Percentiles rank a stretch among this genome's conserved stretches.
Conservation (phyloP, 2,329 filamentous ascomycete genomes). For the Diplodia mutila region DNA sequence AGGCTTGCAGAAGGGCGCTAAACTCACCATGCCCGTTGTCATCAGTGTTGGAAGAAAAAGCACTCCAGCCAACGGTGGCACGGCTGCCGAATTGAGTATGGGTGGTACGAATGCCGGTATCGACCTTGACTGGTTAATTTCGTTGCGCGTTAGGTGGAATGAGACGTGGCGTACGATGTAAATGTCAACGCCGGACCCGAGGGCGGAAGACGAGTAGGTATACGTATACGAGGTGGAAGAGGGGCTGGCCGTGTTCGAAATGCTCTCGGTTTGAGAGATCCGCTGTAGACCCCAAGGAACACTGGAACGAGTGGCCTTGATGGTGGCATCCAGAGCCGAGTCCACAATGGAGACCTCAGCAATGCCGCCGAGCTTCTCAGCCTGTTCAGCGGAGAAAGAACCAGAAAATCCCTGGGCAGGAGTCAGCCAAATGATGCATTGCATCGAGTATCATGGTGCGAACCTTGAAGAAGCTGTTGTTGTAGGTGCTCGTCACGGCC, state of each 20-base stretch:
- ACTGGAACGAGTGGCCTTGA: slow-evolving; percentile 41
- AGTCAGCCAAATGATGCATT: neutral
- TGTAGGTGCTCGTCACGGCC: slow-evolving; percentile 20
- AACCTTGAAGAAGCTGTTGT: slow-evolving; percentile 23
- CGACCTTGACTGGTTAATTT: slow-evolving; percentile 6
- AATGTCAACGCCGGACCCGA: slow-evolving; percentile 44
- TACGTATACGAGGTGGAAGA: slow-evolving; percentile 38
- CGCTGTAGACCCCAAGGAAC: slow-evolving; percentile 49
- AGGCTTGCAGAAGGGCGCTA: slow-evolving; percentile 19
- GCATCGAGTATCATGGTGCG: neutral
- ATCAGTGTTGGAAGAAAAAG: slow-evolving; percentile 44
- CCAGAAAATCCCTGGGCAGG: slow-evolving; percentile 7
- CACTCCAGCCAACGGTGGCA: slow-evolving; percentile 31
- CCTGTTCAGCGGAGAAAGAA: slow-evolving; percentile 19
- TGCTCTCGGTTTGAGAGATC: slow-evolving; percentile 39
- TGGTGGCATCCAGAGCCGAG: slow-evolving; percentile 8
- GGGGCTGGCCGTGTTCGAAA: slow-evolving; percentile 33
- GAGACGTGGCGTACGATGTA: slow-evolving; percentile 54
- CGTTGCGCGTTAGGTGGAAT: neutral
- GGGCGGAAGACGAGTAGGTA: slow-evolving; percentile 10
- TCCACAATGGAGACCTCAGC: slow-evolving; percentile 24
- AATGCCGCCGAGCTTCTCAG: slow-evolving; percentile 11
- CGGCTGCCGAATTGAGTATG: slow-evolving; percentile 42
- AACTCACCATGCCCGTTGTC: slow-evolving; percentile 47
- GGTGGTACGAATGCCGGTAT: slow-evolving; percentile 22